Conservation (phyloP, 768 basidiomycete genomes). For the Suillus subaureus region DNA sequence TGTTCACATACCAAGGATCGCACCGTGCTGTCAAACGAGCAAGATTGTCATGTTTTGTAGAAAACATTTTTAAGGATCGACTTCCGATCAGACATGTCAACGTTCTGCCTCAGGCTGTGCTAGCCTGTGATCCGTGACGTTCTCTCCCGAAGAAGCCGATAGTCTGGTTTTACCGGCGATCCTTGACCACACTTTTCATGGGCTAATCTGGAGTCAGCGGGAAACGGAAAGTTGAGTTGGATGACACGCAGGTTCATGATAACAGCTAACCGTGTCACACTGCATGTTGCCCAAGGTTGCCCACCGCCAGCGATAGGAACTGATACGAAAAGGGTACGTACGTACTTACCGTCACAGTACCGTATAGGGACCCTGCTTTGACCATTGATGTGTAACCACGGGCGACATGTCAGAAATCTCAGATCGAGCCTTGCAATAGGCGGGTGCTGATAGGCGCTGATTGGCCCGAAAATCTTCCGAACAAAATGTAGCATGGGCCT, state of each 20-base stretch:
- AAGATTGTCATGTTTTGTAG: not conserved
- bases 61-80: not conserved
- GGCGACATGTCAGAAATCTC: not conserved
- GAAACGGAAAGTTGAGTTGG: not conserved
- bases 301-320: not conserved
- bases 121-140: conserved; percentile 3
- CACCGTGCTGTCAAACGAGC: not conserved
- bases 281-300: not conserved
- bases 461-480: not conserved
- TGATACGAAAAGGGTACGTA: not conserved
- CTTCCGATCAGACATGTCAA: not conserved
- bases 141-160: not conserved
- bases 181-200: too few relatives aligned
- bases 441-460: not conserved
- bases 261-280: not conserved
- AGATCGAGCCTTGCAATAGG: not conserved
- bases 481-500: not conserved
- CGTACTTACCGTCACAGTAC: not conserved
- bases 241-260: not conserved
- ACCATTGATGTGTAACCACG: not conserved
- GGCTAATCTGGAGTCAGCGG: not conserved
- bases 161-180: not conserved
- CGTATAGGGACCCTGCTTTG: not conserved
- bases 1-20: not conserved
- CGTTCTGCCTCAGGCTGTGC: not conserved